Base-by-base conservation (phyloP, 2,329 filamentous ascomycete genomes). In the Pseudogymnoascus sp. region DNA sequence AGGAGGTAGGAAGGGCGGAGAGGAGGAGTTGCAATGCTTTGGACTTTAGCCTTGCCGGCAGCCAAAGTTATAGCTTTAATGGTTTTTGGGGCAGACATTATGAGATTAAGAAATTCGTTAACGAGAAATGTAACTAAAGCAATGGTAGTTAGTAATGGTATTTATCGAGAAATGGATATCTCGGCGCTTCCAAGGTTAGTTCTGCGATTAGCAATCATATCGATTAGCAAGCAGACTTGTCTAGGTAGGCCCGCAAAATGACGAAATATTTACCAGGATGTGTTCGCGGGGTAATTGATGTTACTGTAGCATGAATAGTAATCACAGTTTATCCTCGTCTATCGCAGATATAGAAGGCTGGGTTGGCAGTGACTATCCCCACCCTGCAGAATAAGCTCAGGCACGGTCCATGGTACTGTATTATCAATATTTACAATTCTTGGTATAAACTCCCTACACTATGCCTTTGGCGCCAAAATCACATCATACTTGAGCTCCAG, bases 401-500 rank as follows among this genome's bases (percentile, higher is more conserved):
- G 19, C 19, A 19, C 19, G 19, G 19, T 19, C 19, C 19, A 19
- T 2, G 19, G 19, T 19, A 19, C 19, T 19, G 19, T 19, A 19
- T 13, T 10, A 11, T 47, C 13, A 47, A 47, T 14, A 24, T 47
- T 19, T 47, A 47, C 21, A 24, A 33, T 4, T 33, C 31, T 4
- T 33, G 19, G 40, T 44, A 44, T 44, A 44, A 19, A 40, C 38
- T 26, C 7, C 38, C 6, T 6, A 21, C 19, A 40, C n/a, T 19
- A 19, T 6, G 26, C 38, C 67, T 71, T 71, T 24, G 66, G 64
- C 7, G 66, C 65, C 19, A 73, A 64, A 21, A 63, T 64, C 10
- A 73, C 67, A 65, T 71, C 64, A 62, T 73, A 73, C 67, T 72
- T 68, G 40, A 68, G 56, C 38, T 73, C 70, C 3, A 71, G 63